These are phyloP conservation scores for Candida pseudoviswanathii DNA, from an alignment of 1,139 yeast species.

Conservation along the genomic window DNA sequence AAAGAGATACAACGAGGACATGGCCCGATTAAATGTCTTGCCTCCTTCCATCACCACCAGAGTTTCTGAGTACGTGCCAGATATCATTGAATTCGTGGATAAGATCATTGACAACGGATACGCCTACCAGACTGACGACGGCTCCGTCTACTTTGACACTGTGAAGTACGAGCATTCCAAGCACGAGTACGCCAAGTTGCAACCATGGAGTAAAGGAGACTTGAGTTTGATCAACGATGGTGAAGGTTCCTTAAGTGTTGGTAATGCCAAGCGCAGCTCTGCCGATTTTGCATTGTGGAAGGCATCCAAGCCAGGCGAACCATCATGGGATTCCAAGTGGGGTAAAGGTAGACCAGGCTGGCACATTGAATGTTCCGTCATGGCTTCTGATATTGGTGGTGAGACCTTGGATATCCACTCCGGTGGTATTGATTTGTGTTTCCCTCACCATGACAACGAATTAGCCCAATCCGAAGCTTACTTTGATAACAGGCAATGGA, in stretches of 20 bases:
- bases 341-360: constrained; percentile 99
- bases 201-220: constrained; percentile 97
- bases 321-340: constrained; percentile 95
- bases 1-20: constrained; percentile 76
- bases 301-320: constrained; percentile 96
- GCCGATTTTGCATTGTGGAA: constrained; percentile 98
- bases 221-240: constrained; percentile 88
- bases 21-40: constrained; percentile 80
- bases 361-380: constrained; percentile 99
- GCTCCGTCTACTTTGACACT: constrained; percentile 95
- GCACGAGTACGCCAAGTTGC: constrained; percentile 92
- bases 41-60: constrained; percentile 88
- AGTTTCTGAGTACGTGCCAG: constrained; percentile 96
- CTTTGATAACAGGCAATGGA: constrained; percentile 91
- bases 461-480: constrained; percentile 96
- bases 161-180: constrained; percentile 70
- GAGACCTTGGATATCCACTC: constrained; percentile 88
- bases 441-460: constrained; percentile 99
- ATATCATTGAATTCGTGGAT: constrained; percentile 78
- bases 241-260: constrained; percentile 81
- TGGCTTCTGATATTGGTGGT: constrained; percentile 93
- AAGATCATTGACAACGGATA: constrained; percentile 75
- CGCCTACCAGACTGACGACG: constrained; percentile 81
- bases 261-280: constrained; percentile 62
- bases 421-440: constrained; percentile 96